A percentile compares a stretch with the other conserved stretches of the same genome.
phyloP scores from a whole-genome alignment of 495 filamentous ascomycete species.

The Cudoniella acicularis region DNA sequence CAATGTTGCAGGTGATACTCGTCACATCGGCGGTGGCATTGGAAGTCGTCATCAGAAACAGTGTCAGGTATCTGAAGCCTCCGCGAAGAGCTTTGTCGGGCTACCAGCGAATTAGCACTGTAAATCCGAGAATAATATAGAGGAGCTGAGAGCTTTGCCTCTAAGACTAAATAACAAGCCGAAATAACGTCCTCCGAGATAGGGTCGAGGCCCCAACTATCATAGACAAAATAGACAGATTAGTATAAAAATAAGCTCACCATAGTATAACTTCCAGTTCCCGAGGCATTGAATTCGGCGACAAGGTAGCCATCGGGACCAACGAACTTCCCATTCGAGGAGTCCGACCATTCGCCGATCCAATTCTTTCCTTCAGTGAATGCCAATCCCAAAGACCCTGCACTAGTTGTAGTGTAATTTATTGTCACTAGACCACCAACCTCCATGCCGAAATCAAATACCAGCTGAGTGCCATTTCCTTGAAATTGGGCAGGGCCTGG shows the following conservation, averaged over 20 bases:
- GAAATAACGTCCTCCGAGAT: too few relatives aligned
- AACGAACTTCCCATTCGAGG: constrained; percentile 49
- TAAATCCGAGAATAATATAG: too few relatives aligned
- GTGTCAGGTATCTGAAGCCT: constrained; percentile 58
- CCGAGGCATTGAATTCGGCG: constrained; percentile 43
- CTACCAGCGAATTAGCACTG: too few relatives aligned
- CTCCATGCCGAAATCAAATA: constrained; percentile 57
- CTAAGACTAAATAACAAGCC: too few relatives aligned
- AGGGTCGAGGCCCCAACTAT: too few relatives aligned
- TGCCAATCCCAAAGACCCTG: constrained; percentile 52
- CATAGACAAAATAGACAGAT: too few relatives aligned
- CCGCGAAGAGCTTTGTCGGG: constrained; percentile 50
- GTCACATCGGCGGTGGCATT: constrained; percentile 35
- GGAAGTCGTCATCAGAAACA: constrained; percentile 43
- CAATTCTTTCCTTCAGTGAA: constrained; percentile 62
- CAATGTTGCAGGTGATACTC: constrained; percentile 45
- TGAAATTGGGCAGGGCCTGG: constrained; percentile 31
- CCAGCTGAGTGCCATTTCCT: constrained; percentile 44
- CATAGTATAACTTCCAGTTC: constrained; percentile 42
- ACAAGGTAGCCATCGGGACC: constrained; percentile 52
- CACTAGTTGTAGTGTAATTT: constrained; percentile 40
- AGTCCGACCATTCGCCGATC: constrained; percentile 58
- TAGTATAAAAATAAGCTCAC: too few relatives aligned
- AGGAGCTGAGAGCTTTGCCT: too few relatives aligned
- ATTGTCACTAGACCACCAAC: constrained; percentile 54